These are phyloP conservation scores for Penicillium robsamsonii DNA, from an alignment of 495 filamentous ascomycete genomes.

Conservation along the genomic window DNA sequence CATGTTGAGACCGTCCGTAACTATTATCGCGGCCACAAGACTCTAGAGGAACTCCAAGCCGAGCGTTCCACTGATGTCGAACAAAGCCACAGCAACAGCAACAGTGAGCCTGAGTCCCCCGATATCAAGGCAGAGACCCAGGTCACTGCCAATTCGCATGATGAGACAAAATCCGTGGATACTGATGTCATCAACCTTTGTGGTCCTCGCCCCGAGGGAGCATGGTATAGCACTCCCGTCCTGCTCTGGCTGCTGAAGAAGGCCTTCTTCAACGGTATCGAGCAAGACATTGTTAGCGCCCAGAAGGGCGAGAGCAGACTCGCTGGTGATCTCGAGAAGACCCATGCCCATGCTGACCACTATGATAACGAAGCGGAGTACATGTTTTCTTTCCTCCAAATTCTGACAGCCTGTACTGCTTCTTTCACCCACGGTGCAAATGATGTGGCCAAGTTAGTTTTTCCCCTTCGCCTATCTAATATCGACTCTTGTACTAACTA, in stretches of 20 bases:
- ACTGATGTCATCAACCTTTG: neutral
- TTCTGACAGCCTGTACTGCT: neutral
- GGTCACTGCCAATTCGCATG: neutral
- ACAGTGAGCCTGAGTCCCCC: neutral
- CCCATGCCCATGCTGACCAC: neutral
- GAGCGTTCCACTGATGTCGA: neutral
- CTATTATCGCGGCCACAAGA: neutral
- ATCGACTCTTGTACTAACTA: neutral
- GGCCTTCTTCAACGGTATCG: neutral
- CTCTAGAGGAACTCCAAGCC: neutral
- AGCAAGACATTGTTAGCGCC: neutral
- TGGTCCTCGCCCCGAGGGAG: neutral
- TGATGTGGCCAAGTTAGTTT: neutral
- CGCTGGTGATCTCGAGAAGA: neutral
- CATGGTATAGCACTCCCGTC: neutral
- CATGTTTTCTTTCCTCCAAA: neutral
- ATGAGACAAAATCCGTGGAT: neutral
- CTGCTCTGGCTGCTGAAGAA: neutral
- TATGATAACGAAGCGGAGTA: neutral
- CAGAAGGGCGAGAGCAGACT: neutral
- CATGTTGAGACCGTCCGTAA: neutral
- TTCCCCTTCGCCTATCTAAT: neutral
- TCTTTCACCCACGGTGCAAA: neutral
- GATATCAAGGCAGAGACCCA: neutral
- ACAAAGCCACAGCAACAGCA: neutral